phyloP scores from a whole-genome alignment of 768 basidiomycete genomes.

The Agaricus sinodeliciosus region DNA sequence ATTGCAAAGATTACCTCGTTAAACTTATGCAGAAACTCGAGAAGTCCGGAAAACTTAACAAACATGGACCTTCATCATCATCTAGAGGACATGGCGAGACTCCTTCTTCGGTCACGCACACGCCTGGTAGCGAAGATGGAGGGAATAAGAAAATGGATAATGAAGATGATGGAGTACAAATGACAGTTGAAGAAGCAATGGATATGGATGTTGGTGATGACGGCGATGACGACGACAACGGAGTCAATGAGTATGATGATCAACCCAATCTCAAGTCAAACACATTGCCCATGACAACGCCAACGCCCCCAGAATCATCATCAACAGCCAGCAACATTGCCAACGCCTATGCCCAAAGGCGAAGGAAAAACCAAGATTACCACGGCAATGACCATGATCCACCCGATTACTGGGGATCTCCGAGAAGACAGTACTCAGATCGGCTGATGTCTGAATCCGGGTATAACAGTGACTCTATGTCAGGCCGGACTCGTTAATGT shows the following conservation, averaged over 20 bases:
- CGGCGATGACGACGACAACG: slow-evolving; percentile 19
- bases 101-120: slow-evolving; percentile 33
- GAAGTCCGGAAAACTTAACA: slow-evolving; percentile 34
- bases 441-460: background rate
- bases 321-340: background rate
- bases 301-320: background rate
- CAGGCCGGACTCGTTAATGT: background rate
- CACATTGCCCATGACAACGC: background rate
- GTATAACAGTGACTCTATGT: background rate
- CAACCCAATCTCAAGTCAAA: background rate
- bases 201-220: slow-evolving; percentile 21
- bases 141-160: slow-evolving; percentile 16
- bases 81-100: slow-evolving; percentile 20
- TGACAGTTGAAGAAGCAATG: slow-evolving; percentile 30
- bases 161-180: slow-evolving; percentile 15
- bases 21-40: slow-evolving; percentile 71
- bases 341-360: background rate
- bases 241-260: slow-evolving; percentile 11
- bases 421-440: background rate
- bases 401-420: background rate
- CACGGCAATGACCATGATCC: background rate
- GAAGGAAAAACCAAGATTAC: background rate
- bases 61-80: slow-evolving; percentile 21
- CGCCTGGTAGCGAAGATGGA: slow-evolving; percentile 34
- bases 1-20: slow-evolving; percentile 83